Percentiles rank a stretch among this genome's conserved stretches.
phyloP scores from a whole-genome alignment of 768 basidiomycete genomes.

The Leucocoprinus birnbaumii region DNA sequence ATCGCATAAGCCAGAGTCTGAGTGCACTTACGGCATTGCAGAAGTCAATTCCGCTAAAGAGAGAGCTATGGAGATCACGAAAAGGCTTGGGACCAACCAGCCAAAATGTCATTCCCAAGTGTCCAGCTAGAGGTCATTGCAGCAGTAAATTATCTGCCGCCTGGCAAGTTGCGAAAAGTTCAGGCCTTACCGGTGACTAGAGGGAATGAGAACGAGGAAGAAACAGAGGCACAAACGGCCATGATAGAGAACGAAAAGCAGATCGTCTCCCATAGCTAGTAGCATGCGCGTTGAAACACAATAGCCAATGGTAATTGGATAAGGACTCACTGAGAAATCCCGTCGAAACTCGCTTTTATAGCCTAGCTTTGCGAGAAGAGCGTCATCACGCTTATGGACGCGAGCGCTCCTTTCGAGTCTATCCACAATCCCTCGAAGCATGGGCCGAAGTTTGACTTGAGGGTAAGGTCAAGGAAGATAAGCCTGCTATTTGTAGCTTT shows the following conservation, averaged over 20 bases:
- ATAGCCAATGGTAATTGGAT: not conserved
- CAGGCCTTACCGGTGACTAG: slow-evolving; percentile 41
- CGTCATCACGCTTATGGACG: slow-evolving; percentile 4
- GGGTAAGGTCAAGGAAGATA: not conserved
- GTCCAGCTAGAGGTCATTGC: slow-evolving; percentile 42
- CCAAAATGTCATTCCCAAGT: slow-evolving; percentile 69
- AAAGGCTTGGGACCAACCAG: slow-evolving; percentile 57
- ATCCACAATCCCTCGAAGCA: no score
- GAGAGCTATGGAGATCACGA: slow-evolving; percentile 53
- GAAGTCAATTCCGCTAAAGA: slow-evolving; percentile 58
- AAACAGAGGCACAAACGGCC: slow-evolving; percentile 55
- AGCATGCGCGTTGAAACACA: not conserved
- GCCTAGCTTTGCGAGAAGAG: slow-evolving; percentile 39
- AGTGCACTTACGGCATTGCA: slow-evolving; percentile 54
- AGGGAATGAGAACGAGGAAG: slow-evolving; percentile 51
- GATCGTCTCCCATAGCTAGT: slow-evolving; percentile 48
- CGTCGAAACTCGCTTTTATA: slow-evolving; percentile 58
- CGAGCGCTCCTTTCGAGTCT: not conserved
- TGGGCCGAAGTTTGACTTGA: not conserved
- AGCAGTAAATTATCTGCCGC: not conserved
- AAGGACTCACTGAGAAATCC: slow-evolving; percentile 49
- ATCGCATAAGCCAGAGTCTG: not conserved
- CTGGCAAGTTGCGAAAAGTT: no score
- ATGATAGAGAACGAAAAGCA: slow-evolving; percentile 60
- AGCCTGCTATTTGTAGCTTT: no score